These are phyloP conservation scores for Torulaspora pretoriensis DNA, from an alignment of 1,139 yeast species.

Conservation along the genomic window DNA sequence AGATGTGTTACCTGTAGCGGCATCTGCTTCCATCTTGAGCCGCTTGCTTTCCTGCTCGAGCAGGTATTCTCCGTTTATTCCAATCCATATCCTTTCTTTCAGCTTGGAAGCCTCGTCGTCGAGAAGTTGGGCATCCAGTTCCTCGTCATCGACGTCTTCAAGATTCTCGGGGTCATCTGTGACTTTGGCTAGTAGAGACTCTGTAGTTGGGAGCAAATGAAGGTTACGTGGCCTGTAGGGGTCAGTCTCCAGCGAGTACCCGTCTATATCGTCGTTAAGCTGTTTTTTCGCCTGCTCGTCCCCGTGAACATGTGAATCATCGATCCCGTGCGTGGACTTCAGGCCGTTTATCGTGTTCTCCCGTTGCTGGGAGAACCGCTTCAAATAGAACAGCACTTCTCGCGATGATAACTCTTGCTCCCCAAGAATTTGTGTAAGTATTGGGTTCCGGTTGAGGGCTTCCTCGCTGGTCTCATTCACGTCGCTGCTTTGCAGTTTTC, in stretches of 20 bases:
- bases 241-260: slow-evolving; percentile 35
- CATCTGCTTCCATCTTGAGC: slow-evolving; percentile 82
- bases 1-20: slow-evolving; percentile 67
- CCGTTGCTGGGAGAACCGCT: slow-evolving; percentile 43
- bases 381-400: slow-evolving; percentile 45
- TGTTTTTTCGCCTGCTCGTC: slow-evolving; percentile 20
- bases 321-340: slow-evolving; percentile 36
- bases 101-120: slow-evolving; percentile 61
- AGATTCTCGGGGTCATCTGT: slow-evolving; percentile 59
- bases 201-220: slow-evolving; percentile 52
- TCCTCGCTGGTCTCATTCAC: slow-evolving; percentile 39
- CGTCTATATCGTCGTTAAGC: slow-evolving; percentile 33
- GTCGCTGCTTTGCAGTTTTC: slow-evolving; percentile 31
- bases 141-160: slow-evolving; percentile 80
- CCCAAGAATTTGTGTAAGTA: slow-evolving; percentile 40
- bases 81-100: slow-evolving; percentile 84
- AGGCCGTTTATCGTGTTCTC: slow-evolving; percentile 36
- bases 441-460: slow-evolving; percentile 39
- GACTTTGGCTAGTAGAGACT: slow-evolving; percentile 48
- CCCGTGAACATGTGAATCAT: slow-evolving; percentile 24
- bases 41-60: slow-evolving; percentile 82
- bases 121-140: slow-evolving; percentile 56
- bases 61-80: slow-evolving; percentile 79
- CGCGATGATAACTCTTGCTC: slow-evolving; percentile 44
- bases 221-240: slow-evolving; percentile 55